These are phyloP conservation scores for Pelargonium hybrid DNA, from an alignment of 441 rosid genomes.

Conservation along the genomic window DNA sequence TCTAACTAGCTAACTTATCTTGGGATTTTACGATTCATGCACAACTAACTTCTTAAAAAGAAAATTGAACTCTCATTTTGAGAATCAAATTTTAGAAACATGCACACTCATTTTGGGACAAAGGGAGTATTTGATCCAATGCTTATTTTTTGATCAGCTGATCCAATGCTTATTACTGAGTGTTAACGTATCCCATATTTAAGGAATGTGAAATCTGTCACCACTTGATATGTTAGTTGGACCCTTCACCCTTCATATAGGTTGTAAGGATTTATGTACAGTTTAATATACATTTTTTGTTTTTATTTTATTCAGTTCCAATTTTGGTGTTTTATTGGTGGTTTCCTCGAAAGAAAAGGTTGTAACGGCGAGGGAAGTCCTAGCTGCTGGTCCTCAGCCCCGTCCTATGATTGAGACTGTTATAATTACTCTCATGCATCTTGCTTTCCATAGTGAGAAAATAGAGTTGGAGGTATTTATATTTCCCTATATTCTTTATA, in stretches of 20 bases:
- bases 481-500: background rate
- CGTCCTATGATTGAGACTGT: slow-evolving; percentile 59
- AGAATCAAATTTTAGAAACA: no score
- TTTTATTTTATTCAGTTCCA: slow-evolving; percentile 42
- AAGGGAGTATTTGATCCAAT: no score
- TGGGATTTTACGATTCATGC: no score
- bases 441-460: slow-evolving; percentile 82
- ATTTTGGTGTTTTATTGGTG: slow-evolving; percentile 66
- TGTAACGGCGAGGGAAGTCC: slow-evolving; percentile 63
- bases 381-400: slow-evolving; percentile 76
- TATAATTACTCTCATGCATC: slow-evolving; percentile 76
- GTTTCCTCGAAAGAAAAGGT: slow-evolving; percentile 55
- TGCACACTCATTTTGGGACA: no score
- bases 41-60: no score
- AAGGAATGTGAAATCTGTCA: no score
- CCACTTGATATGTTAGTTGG: no score
- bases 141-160: no score
- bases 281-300: slow-evolving; percentile 6
- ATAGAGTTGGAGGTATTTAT: slow-evolving; percentile 74
- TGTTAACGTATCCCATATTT: no score
- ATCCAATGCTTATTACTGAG: no score
- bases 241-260: background rate
- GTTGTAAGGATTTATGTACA: background rate
- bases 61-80: no score
- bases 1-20: no score